Conservation (phyloP, 2,329 filamentous ascomycete species). For the Trematosphaeria pertusa region DNA sequence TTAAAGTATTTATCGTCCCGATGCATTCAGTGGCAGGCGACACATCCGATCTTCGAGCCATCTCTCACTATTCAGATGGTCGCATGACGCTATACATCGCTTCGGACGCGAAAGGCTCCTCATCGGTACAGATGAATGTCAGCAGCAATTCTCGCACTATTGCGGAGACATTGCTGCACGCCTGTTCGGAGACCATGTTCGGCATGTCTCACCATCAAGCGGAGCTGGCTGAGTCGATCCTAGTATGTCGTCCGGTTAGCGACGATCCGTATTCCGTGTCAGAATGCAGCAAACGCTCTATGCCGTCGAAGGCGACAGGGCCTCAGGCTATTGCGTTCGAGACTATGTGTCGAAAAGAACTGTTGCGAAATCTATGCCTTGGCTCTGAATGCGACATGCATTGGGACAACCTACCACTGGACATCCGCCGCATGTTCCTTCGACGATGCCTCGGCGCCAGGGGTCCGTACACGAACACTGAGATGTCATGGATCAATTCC, state of each 20-base stretch:
- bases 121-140: slow-evolving; percentile 34
- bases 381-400: slow-evolving; percentile 58
- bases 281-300: slow-evolving; percentile 42
- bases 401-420: slow-evolving; percentile 59
- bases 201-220: slow-evolving; percentile 42
- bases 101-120: slow-evolving; percentile 35
- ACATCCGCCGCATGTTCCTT: slow-evolving; percentile 56
- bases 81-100: slow-evolving; percentile 40
- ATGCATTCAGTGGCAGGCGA: slow-evolving; percentile 37
- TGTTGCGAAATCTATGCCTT: slow-evolving; percentile 56
- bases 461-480: slow-evolving; percentile 48
- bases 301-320: slow-evolving; percentile 32
- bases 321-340: slow-evolving; percentile 30
- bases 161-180: slow-evolving; percentile 45
- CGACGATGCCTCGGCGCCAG: slow-evolving; percentile 54
- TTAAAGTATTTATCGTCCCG: slow-evolving; percentile 44
- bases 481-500: slow-evolving; percentile 54
- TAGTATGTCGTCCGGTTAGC: slow-evolving; percentile 30
- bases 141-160: slow-evolving; percentile 43
- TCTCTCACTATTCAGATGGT: slow-evolving; percentile 41
- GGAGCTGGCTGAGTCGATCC: slow-evolving; percentile 39
- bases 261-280: slow-evolving; percentile 35
- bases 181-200: slow-evolving; percentile 43
- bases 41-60: slow-evolving; percentile 46
- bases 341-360: slow-evolving; percentile 48